These are phyloP conservation scores for Ophidiomyces ophidiicola DNA, from an alignment of 2,329 filamentous ascomycete genomes.

Conservation along the genomic window DNA sequence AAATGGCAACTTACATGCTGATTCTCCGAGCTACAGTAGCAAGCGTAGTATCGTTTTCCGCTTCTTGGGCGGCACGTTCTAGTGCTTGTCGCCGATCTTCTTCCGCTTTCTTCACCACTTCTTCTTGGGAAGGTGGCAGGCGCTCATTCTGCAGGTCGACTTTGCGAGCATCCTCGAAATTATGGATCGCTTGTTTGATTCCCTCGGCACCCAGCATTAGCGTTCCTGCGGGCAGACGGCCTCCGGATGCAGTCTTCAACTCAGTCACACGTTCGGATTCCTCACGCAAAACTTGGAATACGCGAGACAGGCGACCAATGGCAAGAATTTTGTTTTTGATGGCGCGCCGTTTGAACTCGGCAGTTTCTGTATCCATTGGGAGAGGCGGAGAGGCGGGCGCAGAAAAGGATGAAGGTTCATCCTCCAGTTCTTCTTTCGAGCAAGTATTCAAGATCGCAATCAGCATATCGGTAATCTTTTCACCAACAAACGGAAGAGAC, in stretches of 20 bases:
- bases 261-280: slow-evolving; percentile 95
- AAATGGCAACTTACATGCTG: slow-evolving; percentile 65
- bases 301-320: slow-evolving; percentile 87
- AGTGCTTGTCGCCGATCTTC: slow-evolving; percentile 71
- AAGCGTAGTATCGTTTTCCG: slow-evolving; percentile 80
- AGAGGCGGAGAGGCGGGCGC: slow-evolving; percentile 65
- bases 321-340: slow-evolving; percentile 99
- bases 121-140: slow-evolving; percentile 81
- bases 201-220: slow-evolving; percentile 97
- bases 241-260: slow-evolving; percentile 90
- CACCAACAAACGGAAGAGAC: slow-evolving; percentile 95
- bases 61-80: slow-evolving; percentile 73
- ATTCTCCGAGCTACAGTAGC: slow-evolving; percentile 79
- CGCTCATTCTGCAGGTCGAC: slow-evolving; percentile 95
- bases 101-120: slow-evolving; percentile 72
- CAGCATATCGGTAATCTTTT: slow-evolving; percentile 99
- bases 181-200: slow-evolving; percentile 95
- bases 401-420: slow-evolving; percentile 65
- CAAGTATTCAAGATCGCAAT: slow-evolving; percentile 97
- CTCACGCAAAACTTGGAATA: slow-evolving; percentile 96
- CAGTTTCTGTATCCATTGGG: slow-evolving; percentile 64
- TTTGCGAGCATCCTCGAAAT: slow-evolving; percentile 92
- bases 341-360: slow-evolving; percentile 84
- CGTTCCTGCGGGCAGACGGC: slow-evolving; percentile 82
- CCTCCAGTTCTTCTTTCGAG: slow-evolving; percentile 95